These are phyloP conservation scores for Komagataella phaffii DNA, from an alignment of 805 yeast species.

Conservation along the genomic window DNA sequence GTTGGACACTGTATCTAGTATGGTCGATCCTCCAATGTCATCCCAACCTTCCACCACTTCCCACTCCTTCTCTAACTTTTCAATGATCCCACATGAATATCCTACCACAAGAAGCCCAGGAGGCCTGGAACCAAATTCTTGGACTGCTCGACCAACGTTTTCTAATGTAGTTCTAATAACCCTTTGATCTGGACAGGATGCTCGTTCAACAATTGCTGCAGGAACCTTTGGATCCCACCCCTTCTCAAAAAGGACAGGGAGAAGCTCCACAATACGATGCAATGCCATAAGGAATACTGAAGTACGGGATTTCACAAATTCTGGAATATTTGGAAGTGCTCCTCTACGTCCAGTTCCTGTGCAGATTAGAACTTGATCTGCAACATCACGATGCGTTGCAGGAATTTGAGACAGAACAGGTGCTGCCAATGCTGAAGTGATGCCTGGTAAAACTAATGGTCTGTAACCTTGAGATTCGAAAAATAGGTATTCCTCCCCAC, in stretches of 20 bases:
- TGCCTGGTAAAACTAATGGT: conserved; percentile 75
- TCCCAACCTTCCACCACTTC: conserved; percentile 30
- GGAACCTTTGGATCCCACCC: conserved; percentile 66
- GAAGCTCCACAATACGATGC: conserved; percentile 54
- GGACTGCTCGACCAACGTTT: conserved; percentile 59
- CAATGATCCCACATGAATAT: conserved; percentile 50
- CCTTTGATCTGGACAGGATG: conserved; percentile 88
- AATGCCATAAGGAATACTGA: conserved; percentile 84
- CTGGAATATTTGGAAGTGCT: conserved; percentile 65
- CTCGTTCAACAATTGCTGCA: conserved; percentile 79
- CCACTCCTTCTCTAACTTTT: conserved; percentile 21
- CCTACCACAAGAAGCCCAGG: conserved; percentile 88
- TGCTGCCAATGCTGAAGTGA: conserved; percentile 82
- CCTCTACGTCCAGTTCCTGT: conserved; percentile 94
- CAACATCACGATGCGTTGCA: conserved; percentile 82
- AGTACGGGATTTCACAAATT: conserved; percentile 58
- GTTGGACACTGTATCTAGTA: neutral
- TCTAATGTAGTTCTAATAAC: conserved; percentile 61
- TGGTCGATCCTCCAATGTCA: neutral
- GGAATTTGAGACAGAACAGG: conserved; percentile 76
- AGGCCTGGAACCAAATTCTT: conserved; percentile 74
- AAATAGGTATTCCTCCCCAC: conserved; percentile 79
- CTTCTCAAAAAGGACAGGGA: conserved; percentile 29
- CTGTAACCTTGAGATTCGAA: conserved; percentile 54
- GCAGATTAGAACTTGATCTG: conserved; percentile 86